Conservation (phyloP, 225 moss, liverwort and hornwort genomes). For the Neckera pumila region DNA sequence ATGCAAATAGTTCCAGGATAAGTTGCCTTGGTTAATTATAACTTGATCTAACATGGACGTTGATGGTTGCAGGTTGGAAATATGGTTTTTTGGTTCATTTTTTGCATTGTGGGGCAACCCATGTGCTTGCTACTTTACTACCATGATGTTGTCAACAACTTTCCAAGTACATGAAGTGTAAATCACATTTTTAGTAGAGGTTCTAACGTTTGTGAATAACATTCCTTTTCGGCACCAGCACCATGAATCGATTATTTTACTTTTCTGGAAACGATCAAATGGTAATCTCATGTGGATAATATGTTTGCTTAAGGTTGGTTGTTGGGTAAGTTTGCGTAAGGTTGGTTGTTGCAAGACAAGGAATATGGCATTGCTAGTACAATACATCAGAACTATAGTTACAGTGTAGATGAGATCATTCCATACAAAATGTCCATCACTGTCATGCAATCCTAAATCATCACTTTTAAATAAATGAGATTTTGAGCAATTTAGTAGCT, state of each 20-base stretch:
- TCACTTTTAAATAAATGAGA: neutral
- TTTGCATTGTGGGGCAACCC: conserved; percentile 98
- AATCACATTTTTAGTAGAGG: neutral
- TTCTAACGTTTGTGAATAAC: neutral
- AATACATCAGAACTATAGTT: neutral
- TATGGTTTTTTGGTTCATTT: conserved; percentile 97
- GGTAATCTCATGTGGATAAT: neutral
- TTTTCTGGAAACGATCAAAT: neutral
- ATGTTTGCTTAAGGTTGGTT: no score
- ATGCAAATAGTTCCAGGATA: neutral
- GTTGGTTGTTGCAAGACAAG: neutral
- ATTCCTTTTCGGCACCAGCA: neutral
- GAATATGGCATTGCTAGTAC: neutral
- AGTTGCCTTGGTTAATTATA: neutral
- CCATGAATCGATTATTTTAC: neutral
- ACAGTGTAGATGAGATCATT: neutral
- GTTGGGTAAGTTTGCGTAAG: neutral
- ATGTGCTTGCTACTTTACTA: conserved; percentile 98
- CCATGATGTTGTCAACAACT: conserved; percentile 75
- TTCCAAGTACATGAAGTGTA: neutral
- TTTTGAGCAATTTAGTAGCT: neutral
- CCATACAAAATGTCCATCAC: neutral
- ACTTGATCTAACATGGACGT: neutral
- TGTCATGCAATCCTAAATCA: neutral
- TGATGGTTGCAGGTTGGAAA: conserved; percentile 74